These are phyloP conservation scores for Plenodomus tracheiphilus DNA, from an alignment of 2,329 filamentous ascomycete species.

Conservation along the genomic window DNA sequence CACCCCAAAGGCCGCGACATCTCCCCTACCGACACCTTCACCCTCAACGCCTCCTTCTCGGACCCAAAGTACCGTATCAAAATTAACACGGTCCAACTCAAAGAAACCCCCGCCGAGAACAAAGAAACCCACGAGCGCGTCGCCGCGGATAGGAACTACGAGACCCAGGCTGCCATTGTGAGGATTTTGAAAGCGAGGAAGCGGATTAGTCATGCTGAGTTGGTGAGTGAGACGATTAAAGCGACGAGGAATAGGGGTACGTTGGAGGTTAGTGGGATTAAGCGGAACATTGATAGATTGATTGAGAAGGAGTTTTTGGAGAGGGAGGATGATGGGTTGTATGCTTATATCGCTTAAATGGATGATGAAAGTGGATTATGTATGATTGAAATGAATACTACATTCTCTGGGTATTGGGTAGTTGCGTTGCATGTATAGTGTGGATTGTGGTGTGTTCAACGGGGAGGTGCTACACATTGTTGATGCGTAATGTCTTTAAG, in stretches of 20 bases:
- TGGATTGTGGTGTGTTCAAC: too few relatives aligned
- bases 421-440: too few relatives aligned
- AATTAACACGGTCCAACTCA: constrained; percentile 98
- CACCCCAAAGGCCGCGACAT: constrained; percentile 84
- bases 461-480: too few relatives aligned
- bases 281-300: constrained; percentile 94
- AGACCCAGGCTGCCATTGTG: constrained; percentile 96
- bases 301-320: constrained; percentile 48
- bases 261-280: constrained; percentile 84
- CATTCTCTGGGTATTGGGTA: too few relatives aligned
- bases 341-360: constrained; percentile 51
- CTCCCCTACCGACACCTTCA: constrained; percentile 76
- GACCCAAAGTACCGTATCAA: constrained; percentile 90
- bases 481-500: too few relatives aligned
- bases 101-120: constrained; percentile 94
- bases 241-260: constrained; percentile 85
- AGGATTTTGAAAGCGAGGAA: constrained; percentile 96
- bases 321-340: constrained; percentile 45
- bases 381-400: background rate
- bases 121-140: constrained; percentile 91
- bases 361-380: too few relatives aligned
- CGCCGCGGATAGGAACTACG: constrained; percentile 85
- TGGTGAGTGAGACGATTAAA: constrained; percentile 90
- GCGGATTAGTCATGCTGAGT: constrained; percentile 79
- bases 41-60: constrained; percentile 74